Base-by-base conservation (phyloP, 768 basidiomycete genomes). In the Leucosporidium scottii region DNA sequence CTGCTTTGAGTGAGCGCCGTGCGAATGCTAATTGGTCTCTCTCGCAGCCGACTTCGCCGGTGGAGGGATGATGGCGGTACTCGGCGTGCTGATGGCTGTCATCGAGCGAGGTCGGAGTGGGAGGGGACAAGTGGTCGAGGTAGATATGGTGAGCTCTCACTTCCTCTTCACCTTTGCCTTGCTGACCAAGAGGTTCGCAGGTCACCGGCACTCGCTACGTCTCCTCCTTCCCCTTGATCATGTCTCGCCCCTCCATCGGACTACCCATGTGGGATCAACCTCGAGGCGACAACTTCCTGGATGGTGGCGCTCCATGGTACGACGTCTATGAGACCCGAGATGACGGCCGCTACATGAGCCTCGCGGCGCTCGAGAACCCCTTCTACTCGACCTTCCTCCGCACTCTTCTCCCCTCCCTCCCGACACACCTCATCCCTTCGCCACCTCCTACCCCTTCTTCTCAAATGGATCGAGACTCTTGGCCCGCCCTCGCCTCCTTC, bases 121-220 rank as follows among this genome's bases (percentile, higher is more conserved):
- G 5, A 82, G 79, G 18, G 90, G 90, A 10, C 89, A 91, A 76
- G 80, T 91, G 18, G 85, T 92, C 53, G 81, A 87, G 62, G 79
- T 83, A 8, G 85, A 92, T 76, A 90, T 92, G 89, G 90, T 87
- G 73, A 25, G 76, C 70, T 18, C 31, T 62, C 44, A 54, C 23
- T 13, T 44, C n/a, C n/a, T 23, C 48, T 44, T 58, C 39, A 17
- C 0, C 27, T 61, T 10, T 47, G 15, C 12, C 34, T 12, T 1
- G 15, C 2, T n/a, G 13, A 25, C 31, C 18, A 31, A 9, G 7
- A 21, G 3, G 2, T 3, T 44, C 39, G 39, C 69, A 91, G 89
- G 88, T 91, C 23, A 85, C 88, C 17, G 90, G 90, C 9, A 81
- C 86, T 3, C 86, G 88, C 48, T 91, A 90, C 75, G 71, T 91